Percentiles rank a stretch among this genome's conserved stretches.
phyloP scores from a whole-genome alignment of 805 yeast species.

The Yarrowia phangngaensis region DNA sequence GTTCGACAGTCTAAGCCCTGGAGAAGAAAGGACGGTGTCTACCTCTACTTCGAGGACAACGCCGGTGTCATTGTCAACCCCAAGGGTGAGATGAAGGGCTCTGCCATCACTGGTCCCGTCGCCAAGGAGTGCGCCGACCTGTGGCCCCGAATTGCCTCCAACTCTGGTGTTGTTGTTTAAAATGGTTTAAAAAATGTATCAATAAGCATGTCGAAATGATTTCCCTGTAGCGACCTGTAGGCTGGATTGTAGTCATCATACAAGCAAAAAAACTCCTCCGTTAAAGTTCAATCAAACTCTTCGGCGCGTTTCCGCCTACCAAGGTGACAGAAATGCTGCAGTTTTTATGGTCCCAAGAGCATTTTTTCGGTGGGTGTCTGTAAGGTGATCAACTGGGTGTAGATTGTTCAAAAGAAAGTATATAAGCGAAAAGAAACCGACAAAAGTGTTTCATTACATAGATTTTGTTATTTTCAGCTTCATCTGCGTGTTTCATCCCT shows the following conservation, averaged over 20 bases:
- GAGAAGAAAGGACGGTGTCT: constrained; percentile 99
- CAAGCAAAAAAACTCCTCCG: neutral
- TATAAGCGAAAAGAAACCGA: no score
- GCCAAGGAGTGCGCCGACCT: constrained; percentile 99
- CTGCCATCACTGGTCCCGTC: constrained; percentile 99
- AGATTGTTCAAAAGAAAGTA: no score
- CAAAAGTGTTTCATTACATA: no score
- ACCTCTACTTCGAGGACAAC: constrained; percentile 99
- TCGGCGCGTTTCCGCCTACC: no score
- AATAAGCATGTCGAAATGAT: constrained; percentile 7
- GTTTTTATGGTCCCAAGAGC: neutral
- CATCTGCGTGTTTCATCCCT: no score
- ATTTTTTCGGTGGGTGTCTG: constrained; percentile 1
- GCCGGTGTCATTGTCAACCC: constrained; percentile 99
- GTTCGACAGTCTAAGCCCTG: constrained; percentile 99
- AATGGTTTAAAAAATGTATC: constrained; percentile 28
- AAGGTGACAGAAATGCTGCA: constrained; percentile 4
- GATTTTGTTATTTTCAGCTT: no score
- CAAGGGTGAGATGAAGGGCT: constrained; percentile 99
- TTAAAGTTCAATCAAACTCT: constrained; percentile 5
- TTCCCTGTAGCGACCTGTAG: neutral
- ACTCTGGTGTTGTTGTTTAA: constrained; percentile 99
- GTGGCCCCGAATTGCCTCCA: constrained; percentile 99
- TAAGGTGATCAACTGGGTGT: neutral
- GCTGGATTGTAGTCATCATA: neutral